Conservation (phyloP, 2,329 filamentous ascomycete genomes). For the Aspergillus unguis region DNA sequence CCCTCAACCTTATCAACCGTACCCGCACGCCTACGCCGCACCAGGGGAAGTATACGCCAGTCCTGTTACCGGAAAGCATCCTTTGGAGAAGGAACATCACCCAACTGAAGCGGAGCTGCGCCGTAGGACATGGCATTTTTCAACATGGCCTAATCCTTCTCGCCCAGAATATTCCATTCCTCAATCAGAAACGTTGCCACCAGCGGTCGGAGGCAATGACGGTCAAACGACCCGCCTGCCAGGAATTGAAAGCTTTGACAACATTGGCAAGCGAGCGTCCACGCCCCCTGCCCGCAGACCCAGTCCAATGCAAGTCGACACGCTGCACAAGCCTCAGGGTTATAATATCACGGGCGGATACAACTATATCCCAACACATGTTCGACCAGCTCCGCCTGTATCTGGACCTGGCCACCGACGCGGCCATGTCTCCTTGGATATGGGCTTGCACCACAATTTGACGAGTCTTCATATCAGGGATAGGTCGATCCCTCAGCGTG, state of each 20-base stretch:
- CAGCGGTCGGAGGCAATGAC: constrained; percentile 54
- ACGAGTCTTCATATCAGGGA: constrained; percentile 44
- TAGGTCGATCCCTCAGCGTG: constrained; percentile 33
- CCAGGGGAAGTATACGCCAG: constrained; percentile 63
- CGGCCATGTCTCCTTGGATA: constrained; percentile 49
- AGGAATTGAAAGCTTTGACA: constrained; percentile 89
- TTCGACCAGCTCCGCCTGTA: constrained; percentile 40
- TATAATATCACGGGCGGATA: constrained; percentile 34
- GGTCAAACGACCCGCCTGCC: constrained; percentile 68
- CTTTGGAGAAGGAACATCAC: constrained; percentile 32
- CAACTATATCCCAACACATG: constrained; percentile 32
- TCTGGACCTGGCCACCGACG: constrained; percentile 45
- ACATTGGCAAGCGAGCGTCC: constrained; percentile 58
- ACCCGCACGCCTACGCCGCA: constrained; percentile 53
- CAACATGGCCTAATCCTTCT: constrained; percentile 59
- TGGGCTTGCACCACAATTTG: constrained; percentile 44
- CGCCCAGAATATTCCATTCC: constrained; percentile 68
- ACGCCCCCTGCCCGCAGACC: constrained; percentile 63
- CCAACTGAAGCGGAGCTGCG: constrained; percentile 71
- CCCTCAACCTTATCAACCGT: constrained; percentile 60
- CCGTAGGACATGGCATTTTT: constrained; percentile 86
- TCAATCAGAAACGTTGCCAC: constrained; percentile 61
- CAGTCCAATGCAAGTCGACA: constrained; percentile 76
- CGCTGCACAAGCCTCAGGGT: constrained; percentile 37
- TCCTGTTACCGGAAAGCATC: constrained; percentile 64